Conservation (phyloP, 2,329 filamentous ascomycete genomes). For the Fulvia fulva region DNA sequence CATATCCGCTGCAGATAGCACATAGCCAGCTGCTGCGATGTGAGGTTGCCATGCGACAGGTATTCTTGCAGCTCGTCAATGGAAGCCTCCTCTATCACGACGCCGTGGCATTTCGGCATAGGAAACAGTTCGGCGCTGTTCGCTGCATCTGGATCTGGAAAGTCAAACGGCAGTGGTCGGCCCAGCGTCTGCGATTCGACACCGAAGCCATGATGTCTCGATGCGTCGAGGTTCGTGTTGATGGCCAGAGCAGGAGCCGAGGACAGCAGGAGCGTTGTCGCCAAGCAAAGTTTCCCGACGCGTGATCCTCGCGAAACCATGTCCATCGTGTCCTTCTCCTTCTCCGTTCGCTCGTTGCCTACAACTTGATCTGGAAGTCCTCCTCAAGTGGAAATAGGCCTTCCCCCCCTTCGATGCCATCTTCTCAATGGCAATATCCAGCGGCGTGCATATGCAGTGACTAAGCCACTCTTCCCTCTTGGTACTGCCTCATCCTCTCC, state of each 20-base stretch:
- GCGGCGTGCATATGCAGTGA: too few relatives aligned
- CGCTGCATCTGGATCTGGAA: slow-evolving; percentile 30
- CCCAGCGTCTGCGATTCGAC: slow-evolving; percentile 3
- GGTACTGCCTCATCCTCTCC: too few relatives aligned
- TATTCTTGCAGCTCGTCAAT: slow-evolving; percentile 63
- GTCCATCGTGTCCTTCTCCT: too few relatives aligned
- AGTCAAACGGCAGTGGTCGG: slow-evolving; percentile 35
- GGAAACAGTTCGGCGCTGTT: slow-evolving; percentile 49
- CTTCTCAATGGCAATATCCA: too few relatives aligned
- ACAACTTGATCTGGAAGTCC: too few relatives aligned
- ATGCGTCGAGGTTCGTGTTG: neutral
- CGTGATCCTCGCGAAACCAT: neutral
- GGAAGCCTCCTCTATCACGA: slow-evolving; percentile 64
- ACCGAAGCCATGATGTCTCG: neutral
- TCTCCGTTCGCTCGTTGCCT: too few relatives aligned
- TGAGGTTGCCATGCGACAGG: slow-evolving; percentile 53
- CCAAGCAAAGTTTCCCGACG: neutral
- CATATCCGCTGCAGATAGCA: slow-evolving; percentile 60
- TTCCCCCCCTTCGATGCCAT: too few relatives aligned
- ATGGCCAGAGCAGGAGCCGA: neutral
- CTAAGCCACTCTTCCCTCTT: too few relatives aligned
- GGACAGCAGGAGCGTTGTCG: neutral
- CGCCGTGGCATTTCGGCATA: slow-evolving; percentile 58
- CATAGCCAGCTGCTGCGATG: slow-evolving; percentile 54
- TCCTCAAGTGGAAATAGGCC: too few relatives aligned